Base-by-base conservation (phyloP, 495 filamentous ascomycete species). In the Rostrohypoxylon terebratum region DNA sequence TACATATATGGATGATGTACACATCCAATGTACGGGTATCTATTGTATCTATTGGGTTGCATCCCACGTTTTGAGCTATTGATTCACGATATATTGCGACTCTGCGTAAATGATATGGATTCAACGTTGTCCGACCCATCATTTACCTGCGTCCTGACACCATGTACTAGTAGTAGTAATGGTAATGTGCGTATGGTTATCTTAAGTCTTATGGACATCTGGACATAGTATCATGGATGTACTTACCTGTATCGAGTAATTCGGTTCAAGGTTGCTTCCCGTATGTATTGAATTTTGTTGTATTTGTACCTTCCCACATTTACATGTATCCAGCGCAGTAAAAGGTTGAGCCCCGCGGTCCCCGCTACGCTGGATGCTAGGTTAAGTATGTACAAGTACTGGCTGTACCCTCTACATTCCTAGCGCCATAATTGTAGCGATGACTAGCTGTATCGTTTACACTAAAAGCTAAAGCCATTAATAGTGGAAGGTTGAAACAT, bases 401-500 rank as follows among this genome's bases (percentile, higher is more conserved):
- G n/a, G n/a, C n/a, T n/a, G n/a, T 73, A 73, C 5, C 16, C 1
- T 10, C 10, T 73, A 73, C 70, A n/a, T 61, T n/a, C 0, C n/a
- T 1, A 14, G 1, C 13, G 11, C 10, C 3, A 47, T 9, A 51
- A 28, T 42, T 45, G 0, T n/a, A 47, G n/a, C 34, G 14, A 9
- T 14, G 28, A 7, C 14, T 1, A 3, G 10, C 31, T 14, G 64
- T 68, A 64, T 7, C 38, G 18, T 65, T 3, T 68, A 65, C 65
- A 50, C 20, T 11, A 50, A 45, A 45, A 8, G 16, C 20, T 53
- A 47, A 47, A 18, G 11, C 18, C 47, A 25, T 51, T 68, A 69
- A 66, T 63, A 69, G 71, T 63, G 63, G 66, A 14, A 42, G 1
- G n/a, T 42, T 42, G 38, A 67, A 69, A 70, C 62, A 14, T 47